phyloP scores from a whole-genome alignment of 371 early-diverging fungal genomes.

The Rhizopus sp. region DNA sequence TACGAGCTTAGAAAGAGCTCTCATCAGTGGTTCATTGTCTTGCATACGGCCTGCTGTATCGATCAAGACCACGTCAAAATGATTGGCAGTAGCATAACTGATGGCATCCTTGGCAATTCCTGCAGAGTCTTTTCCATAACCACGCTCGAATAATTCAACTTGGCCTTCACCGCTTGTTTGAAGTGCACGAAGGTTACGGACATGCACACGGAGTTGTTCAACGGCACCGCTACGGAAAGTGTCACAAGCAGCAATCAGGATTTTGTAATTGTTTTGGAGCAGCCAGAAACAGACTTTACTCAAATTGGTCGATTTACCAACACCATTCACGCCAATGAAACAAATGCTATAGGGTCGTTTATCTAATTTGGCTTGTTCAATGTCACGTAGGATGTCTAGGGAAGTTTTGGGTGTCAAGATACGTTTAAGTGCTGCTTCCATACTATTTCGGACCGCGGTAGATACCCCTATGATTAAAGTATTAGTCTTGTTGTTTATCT shows the following conservation, averaged over 20 bases:
- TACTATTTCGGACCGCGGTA: constrained; percentile 72
- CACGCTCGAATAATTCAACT: constrained; percentile 96
- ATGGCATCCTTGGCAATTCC: constrained; percentile 98
- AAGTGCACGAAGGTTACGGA: constrained; percentile 82
- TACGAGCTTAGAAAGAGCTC: constrained; percentile 94
- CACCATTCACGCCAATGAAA: constrained; percentile 99
- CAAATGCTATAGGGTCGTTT: constrained; percentile 88
- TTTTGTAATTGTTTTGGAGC: constrained; percentile 88
- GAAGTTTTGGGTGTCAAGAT: constrained; percentile 94
- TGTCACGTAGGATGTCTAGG: constrained; percentile 94
- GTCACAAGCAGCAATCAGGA: constrained; percentile 99
- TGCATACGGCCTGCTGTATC: constrained; percentile 99
- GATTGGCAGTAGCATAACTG: constrained; percentile 63
- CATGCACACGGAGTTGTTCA: constrained; percentile 97
- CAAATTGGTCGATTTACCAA: constrained; percentile 96
- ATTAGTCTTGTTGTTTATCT: neutral
- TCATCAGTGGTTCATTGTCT: constrained; percentile 98
- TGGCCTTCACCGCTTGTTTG: constrained; percentile 64
- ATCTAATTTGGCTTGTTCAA: constrained; percentile 70
- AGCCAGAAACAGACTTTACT: constrained; percentile 99
- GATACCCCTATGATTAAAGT: constrained; percentile 50
- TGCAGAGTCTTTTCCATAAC: constrained; percentile 99
- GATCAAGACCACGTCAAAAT: constrained; percentile 97
- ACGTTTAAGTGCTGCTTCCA: constrained; percentile 81
- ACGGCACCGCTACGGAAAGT: constrained; percentile 99